phyloP scores from a whole-genome alignment of 441 rosid genomes.

The Breynia disticha region DNA sequence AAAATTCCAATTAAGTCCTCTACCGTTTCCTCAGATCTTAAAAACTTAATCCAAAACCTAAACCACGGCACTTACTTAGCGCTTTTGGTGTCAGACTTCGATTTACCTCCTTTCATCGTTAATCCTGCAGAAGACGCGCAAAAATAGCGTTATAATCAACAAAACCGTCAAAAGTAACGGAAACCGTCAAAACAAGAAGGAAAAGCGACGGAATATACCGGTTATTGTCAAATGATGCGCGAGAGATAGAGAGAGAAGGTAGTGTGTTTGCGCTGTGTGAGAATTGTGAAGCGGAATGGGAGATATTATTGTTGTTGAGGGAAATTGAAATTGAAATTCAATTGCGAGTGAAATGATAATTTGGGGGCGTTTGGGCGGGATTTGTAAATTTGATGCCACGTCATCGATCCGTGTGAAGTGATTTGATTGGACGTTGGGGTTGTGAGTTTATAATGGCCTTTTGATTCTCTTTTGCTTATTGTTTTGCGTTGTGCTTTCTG shows the following conservation, averaged over 20 bases:
- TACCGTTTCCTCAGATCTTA: conserved; percentile 23
- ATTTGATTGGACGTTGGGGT: conserved; percentile 4
- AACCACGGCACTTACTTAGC: conserved; percentile 35
- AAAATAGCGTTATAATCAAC: conserved; percentile 2
- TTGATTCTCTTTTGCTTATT: not conserved
- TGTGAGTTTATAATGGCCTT: conserved; percentile 15
- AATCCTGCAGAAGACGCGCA: conserved; percentile 60
- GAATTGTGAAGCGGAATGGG: conserved; percentile 11
- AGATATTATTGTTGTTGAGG: conserved; percentile 33
- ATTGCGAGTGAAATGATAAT: conserved; percentile 59
- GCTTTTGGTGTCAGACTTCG: conserved; percentile 63
- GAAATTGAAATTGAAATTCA: conserved; percentile 71
- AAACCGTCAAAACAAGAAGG: conserved; percentile 1
- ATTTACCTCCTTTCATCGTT: conserved; percentile 80
- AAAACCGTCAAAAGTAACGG: conserved; percentile 22
- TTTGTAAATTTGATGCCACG: conserved; percentile 46
- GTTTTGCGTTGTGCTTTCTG: conserved; percentile 27
- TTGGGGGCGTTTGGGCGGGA: conserved; percentile 67
- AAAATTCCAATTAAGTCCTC: not conserved
- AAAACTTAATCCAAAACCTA: not conserved
- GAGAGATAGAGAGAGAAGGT: conserved; percentile 13
- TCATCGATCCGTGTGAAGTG: conserved; percentile 41
- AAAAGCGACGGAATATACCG: conserved; percentile 25
- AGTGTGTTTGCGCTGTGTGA: too few species aligned
- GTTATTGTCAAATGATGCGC: not conserved